A percentile compares a stretch with the other conserved stretches of the same genome.
These are phyloP conservation scores for Aureobasidium musti DNA, from an alignment of 2,329 filamentous ascomycete species.

Conservation along the genomic window DNA sequence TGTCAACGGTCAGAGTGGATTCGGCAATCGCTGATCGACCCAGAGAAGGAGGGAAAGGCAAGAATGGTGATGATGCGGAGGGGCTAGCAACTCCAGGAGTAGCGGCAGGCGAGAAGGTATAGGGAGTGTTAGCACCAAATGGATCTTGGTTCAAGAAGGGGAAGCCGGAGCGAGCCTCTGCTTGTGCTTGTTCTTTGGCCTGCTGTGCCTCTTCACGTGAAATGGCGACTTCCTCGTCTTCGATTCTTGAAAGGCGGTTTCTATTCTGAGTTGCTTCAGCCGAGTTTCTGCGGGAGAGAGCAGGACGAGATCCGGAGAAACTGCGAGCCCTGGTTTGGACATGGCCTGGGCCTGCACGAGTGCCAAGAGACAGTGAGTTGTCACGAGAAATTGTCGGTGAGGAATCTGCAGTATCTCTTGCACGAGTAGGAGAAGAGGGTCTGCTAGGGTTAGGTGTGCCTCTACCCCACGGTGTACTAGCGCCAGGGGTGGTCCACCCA, in stretches of 20 bases:
- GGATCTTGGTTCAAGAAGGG: slow-evolving; percentile 26
- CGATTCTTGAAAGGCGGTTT: slow-evolving; percentile 35
- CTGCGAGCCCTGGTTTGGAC: slow-evolving; percentile 8
- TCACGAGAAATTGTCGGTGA: slow-evolving; percentile 29
- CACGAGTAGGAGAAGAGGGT: slow-evolving; percentile 39
- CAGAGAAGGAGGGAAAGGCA: slow-evolving; percentile 22
- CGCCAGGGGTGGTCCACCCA: slow-evolving; percentile 48
- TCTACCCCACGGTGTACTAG: slow-evolving; percentile 40
- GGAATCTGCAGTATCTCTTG: slow-evolving; percentile 15
- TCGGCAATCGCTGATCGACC: slow-evolving; percentile 6
- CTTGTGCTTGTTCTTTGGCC: slow-evolving; percentile 34
- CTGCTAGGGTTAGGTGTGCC: slow-evolving; percentile 38
- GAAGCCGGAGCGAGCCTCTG: slow-evolving; percentile 18
- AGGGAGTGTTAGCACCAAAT: background rate
- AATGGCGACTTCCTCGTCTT: slow-evolving; percentile 40
- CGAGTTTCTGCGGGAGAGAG: slow-evolving; percentile 36
- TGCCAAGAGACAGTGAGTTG: slow-evolving; percentile 42
- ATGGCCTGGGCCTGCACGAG: slow-evolving; percentile 46
- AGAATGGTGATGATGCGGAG: slow-evolving; percentile 20
- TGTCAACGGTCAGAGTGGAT: slow-evolving; percentile 54
- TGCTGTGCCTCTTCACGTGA: slow-evolving; percentile 38
- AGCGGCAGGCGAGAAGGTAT: background rate
- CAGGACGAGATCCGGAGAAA: slow-evolving; percentile 17
- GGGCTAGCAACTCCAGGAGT: slow-evolving; percentile 24
- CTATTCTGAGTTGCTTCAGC: slow-evolving; percentile 34